A percentile compares a stretch with the other conserved stretches of the same genome.
phyloP scores from a whole-genome alignment of 139 green algal species.

The Tetradesmus obliquus region DNA sequence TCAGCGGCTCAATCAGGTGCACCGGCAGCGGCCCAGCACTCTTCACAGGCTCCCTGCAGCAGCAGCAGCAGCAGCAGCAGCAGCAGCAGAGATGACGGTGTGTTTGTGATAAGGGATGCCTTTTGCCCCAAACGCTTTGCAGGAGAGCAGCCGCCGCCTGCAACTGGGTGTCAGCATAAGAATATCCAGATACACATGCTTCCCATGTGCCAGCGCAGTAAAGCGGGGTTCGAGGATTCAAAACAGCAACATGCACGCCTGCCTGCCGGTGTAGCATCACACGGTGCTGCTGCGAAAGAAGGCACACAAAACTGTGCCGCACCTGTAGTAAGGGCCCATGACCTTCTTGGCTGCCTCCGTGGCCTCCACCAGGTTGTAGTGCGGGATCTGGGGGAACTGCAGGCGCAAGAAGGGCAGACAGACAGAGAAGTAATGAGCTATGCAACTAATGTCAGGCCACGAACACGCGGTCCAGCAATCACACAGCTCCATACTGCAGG shows the following conservation, averaged over 20 bases:
- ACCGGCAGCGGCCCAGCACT: conserved; percentile 74
- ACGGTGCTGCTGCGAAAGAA: background rate
- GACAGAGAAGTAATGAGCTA: background rate
- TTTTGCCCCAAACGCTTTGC: background rate
- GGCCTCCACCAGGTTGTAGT: conserved; percentile 93
- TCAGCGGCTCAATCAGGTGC: conserved; percentile 85
- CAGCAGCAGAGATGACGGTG: background rate
- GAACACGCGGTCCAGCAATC: background rate
- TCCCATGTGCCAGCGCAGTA: too few species aligned
- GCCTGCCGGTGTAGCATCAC: background rate
- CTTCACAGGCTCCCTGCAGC: conserved; percentile 76
- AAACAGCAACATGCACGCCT: background rate
- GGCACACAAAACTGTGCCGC: background rate
- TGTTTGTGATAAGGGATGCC: background rate
- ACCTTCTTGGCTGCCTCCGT: conserved; percentile 88
- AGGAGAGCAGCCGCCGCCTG: background rate
- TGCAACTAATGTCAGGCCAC: background rate
- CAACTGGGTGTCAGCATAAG: background rate
- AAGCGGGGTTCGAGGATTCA: too few species aligned
- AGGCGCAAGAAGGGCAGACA: background rate
- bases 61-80: background rate
- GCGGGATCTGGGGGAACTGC: conserved; percentile 83
- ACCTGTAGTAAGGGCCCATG: conserved; percentile 90
- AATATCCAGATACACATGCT: too few species aligned
- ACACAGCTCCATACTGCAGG: background rate